Evolutionary conservation across 1,284 basidiomycete species (phyloP), one percentile per base, ranked within the genome.

Genomic region (Fistulina hepatica): DNA sequence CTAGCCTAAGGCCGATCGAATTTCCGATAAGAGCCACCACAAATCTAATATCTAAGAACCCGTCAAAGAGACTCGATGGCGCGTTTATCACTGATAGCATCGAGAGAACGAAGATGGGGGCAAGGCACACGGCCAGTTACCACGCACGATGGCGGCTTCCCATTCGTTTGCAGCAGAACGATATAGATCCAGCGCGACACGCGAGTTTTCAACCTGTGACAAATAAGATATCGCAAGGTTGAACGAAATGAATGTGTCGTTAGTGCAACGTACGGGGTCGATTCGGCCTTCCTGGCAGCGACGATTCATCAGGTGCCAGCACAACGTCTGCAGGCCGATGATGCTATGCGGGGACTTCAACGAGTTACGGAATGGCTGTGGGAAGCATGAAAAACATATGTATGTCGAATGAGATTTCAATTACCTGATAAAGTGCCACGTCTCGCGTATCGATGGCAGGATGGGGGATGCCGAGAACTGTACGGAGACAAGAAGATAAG

Each of bases 391-490:
- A 39, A 13, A 31, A 33, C 19, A 23, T 27, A 30, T 36, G 33
- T 37, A 31, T 40, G 32, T 39, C 23, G 33, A 35, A 30, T 34
- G 17, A 37, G 31, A 40, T 41, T 23, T 36, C 23, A 43, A 51
- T 27, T 46, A 69, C 68, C 54, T 76, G 73, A 57, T 84, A 88
- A 21, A 88, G 58, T 3, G 75, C 83, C 30, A 84, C 79, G 48
- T 88, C 84, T 39, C 83, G 71, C n/a, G 83, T 86, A 36, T 68
- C 65, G n/a, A 79, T 74, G 8, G 82, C 81, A 17, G 75, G 71
- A 56, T 86, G 83, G 10, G 81, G 77, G 43, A 88, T 75, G n/a
- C 83, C 83, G 36, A 86, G 67, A 15, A 88, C 83, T 82, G 46
- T 24, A 39, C 33, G 36, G 40, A n/a, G 21, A 32, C 45, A 46